Evolutionary conservation across 805 yeast species (phyloP), one percentile per base, ranked within the genome.

Genomic region (Ogataea paradorogensis): DNA sequence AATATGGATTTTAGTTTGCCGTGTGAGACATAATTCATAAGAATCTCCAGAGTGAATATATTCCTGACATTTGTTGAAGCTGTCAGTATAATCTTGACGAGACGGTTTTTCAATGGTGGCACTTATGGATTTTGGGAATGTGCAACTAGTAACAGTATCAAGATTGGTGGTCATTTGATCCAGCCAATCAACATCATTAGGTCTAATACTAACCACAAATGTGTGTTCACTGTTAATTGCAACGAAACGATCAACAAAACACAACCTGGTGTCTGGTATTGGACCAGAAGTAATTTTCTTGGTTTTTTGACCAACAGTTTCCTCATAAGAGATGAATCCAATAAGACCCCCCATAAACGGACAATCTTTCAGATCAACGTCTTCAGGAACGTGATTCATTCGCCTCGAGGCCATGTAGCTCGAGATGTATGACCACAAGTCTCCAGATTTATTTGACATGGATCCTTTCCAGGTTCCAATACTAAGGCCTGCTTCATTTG

Each of bases 321-420:
- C 91, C 58, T 91, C 99, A 57, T 93, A 93, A 0, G 95, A 83
- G 9, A 93, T 61, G 29, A 83, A 69, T 4, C 99, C 99, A 39
- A 90, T 67, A 23, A 86, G 70, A 0, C 99, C 99, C n/a, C 99
- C 98, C 41, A 79, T 66, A 53, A 93, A 93, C 1, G 96, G 95
- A 14, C 87, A 64, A 0, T 65, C 34, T 13, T 53, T 45, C n/a
- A 73, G 52, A 0, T 50, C 33, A 0, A 46, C 50, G 38, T 71
- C 58, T 0, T 27, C 28, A 10, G 58, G 40, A 4, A 16, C 22
- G 3, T 61, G 53, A 2, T 67, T 53, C 31, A 64, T 61, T 27
- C 63, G 59, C 39, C 53, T 51, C 6, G 53, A 40, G 7, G 62
- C 50, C 79, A 84, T 78, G 33, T 61, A 69, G 1, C 57, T 38